Base-by-base conservation (phyloP, 345 rosid genomes). In the Gossypium ekmanianum region DNA sequence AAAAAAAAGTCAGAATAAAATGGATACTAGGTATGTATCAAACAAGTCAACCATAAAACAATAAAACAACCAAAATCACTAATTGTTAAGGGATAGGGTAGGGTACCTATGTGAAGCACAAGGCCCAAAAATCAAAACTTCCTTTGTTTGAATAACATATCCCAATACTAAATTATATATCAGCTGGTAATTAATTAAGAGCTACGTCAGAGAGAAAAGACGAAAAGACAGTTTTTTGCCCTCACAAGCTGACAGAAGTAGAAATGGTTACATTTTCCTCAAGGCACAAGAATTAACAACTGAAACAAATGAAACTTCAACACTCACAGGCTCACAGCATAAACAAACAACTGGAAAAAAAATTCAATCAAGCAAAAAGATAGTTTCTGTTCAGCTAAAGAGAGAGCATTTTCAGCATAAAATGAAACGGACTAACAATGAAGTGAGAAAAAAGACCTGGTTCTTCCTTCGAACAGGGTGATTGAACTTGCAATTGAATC, bases 401-500 rank as follows among this genome's bases (percentile, higher is more conserved):
- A 24, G 50, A 43, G 13, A 50, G 39, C 27, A 71, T 45, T 69
- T 55, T 14, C 16, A 9, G 51, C 20, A 24, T 55, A 57, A 16
- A 16, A 34, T n/a, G n/a, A 75, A 41, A 44, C 2, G 24, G 7
- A 64, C 7, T n/a, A 17, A 18, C 7, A 67, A 58, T 22, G 43
- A n/a, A 27, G 9, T 10, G 20, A 54, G 26, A 11, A 29, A 56
- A 27, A 64, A 34, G 79, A 93, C 99, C 93, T 86, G 90, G 77
- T 47, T 75, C 76, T 78, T 88, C 72, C 80, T 80, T 17, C 80
- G 82, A 71, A 86, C 71, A 27, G 98, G 98, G 26, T 95, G 99
- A 77, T 93, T 95, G 79, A 91, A 93, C 89, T 88, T 93, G 92
- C 99, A 93, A 81, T 67, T 85, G 20, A 86, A 87, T 61, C 94